These are phyloP conservation scores for Huntiella savannae DNA, from an alignment of 2,329 filamentous ascomycete species.

Conservation along the genomic window DNA sequence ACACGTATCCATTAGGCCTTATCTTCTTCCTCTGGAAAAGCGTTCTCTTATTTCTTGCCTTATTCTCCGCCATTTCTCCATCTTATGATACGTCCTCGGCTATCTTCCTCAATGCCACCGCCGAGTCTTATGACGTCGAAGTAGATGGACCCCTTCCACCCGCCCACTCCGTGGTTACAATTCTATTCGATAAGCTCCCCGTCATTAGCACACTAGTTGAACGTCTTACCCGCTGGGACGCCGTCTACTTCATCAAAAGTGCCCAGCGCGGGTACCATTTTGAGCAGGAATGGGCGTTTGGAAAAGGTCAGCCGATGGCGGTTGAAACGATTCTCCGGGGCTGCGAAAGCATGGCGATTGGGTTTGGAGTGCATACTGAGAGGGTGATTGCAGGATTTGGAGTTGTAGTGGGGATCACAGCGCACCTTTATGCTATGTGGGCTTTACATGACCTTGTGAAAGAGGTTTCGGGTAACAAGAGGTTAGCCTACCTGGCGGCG, in stretches of 20 bases:
- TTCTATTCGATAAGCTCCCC: slow-evolving; percentile 1
- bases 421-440: slow-evolving; percentile 59
- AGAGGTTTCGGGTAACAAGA: slow-evolving; percentile 42
- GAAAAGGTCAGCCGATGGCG: slow-evolving; percentile 25
- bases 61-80: slow-evolving; percentile 28
- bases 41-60: slow-evolving; percentile 42
- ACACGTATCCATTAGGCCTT: slow-evolving; percentile 14
- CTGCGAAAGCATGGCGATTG: slow-evolving; percentile 6
- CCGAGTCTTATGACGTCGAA: slow-evolving; percentile 19
- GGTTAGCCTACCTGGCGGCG: slow-evolving; percentile 26
- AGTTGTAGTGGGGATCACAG: slow-evolving; percentile 48
- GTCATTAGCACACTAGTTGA: slow-evolving; percentile 21
- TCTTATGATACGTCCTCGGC: slow-evolving; percentile 66
- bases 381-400: slow-evolving; percentile 29
- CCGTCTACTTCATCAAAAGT: slow-evolving; percentile 51
- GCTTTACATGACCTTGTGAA: slow-evolving; percentile 55
- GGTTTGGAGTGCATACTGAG: slow-evolving; percentile 9
- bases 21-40: slow-evolving; percentile 48
- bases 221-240: slow-evolving; percentile 61
- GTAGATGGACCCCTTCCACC: slow-evolving; percentile 16
- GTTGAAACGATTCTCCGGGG: slow-evolving; percentile 7
- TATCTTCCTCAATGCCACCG: slow-evolving; percentile 15
- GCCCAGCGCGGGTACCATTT: slow-evolving; percentile 46
- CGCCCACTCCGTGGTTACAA: slow-evolving; percentile 14
- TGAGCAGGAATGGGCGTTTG: slow-evolving; percentile 80